phyloP scores from a whole-genome alignment of 1,284 basidiomycete genomes.

The Inonotus obliquus region DNA sequence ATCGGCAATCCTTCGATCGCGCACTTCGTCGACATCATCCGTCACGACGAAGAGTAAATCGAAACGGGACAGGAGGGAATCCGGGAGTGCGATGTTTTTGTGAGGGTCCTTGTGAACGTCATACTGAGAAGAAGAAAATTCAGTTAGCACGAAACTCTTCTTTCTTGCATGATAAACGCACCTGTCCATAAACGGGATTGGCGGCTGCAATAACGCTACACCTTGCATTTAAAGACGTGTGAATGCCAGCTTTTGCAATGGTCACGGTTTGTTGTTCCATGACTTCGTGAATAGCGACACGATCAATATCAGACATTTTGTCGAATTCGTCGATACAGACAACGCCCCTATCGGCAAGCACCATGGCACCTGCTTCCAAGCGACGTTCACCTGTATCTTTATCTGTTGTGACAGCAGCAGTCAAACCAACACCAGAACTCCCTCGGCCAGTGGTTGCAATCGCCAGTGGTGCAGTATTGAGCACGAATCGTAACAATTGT shows the following conservation, averaged over 20 bases:
- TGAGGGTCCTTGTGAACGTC: constrained; percentile 99
- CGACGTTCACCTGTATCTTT: constrained; percentile 95
- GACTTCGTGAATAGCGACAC: constrained; percentile 99
- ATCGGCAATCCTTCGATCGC: constrained; percentile 94
- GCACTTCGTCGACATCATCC: constrained; percentile 94
- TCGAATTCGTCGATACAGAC: constrained; percentile 99
- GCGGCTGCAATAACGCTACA: constrained; percentile 98
- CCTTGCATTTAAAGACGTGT: constrained; percentile 95
- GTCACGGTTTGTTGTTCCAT: constrained; percentile 99
- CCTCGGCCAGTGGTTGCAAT: constrained; percentile 98
- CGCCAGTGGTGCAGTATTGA: constrained; percentile 94
- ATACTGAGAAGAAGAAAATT: constrained; percentile 57
- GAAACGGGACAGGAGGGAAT: constrained; percentile 98
- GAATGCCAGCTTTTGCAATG: constrained; percentile 98
- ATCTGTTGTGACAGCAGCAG: constrained; percentile 98
- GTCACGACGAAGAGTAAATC: constrained; percentile 98
- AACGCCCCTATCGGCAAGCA: constrained; percentile 97
- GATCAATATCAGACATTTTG: constrained; percentile 99
- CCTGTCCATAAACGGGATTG: constrained; percentile 98
- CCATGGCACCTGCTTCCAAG: constrained; percentile 98
- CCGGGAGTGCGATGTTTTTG: constrained; percentile 97
- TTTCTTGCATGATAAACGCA: constrained; percentile 31
- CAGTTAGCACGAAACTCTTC: neutral
- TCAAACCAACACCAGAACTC: constrained; percentile 96
- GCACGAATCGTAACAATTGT: constrained; percentile 93